A percentile compares a stretch with the other conserved stretches of the same genome.
Conservation (phyloP, 2,329 filamentous ascomycete genomes). For the Juglanconis juglandina region DNA sequence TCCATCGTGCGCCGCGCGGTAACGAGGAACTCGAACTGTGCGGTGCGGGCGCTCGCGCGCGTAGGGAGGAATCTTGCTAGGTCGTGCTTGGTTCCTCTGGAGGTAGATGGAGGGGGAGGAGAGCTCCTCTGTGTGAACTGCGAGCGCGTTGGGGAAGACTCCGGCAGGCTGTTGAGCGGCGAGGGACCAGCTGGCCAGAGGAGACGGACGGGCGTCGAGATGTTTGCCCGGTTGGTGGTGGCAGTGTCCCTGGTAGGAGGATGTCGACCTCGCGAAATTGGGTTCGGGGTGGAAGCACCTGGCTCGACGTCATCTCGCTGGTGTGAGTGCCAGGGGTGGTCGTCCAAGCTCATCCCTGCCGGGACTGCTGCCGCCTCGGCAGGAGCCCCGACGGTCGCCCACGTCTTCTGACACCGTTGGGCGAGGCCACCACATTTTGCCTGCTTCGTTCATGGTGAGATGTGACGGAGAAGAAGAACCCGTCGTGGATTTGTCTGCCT, state of each 20-base stretch:
- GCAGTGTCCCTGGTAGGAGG: background rate
- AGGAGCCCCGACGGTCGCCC: background rate
- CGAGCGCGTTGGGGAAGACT: too few relatives aligned
- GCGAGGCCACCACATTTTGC: background rate
- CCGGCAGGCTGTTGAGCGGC: background rate
- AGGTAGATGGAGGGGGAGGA: background rate
- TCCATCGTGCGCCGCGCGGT: constrained; percentile 12
- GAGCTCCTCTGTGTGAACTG: too few relatives aligned
- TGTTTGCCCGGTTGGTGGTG: background rate
- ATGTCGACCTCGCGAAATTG: background rate
- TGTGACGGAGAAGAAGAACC: background rate
- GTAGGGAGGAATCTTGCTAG: background rate
- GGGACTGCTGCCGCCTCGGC: background rate
- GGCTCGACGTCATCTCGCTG: constrained; percentile 15
- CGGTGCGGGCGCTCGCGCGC: background rate
- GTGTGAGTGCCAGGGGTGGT: background rate
- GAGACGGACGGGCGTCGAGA: background rate
- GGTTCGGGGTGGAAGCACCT: background rate
- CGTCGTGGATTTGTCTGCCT: background rate
- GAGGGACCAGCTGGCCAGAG: background rate
- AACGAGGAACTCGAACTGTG: background rate
- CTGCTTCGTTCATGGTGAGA: background rate
- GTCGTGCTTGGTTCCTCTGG: background rate
- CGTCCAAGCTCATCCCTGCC: constrained; percentile 3
- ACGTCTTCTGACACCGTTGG: background rate